Base-by-base conservation (phyloP, 2,329 filamentous ascomycete species). In the Fusarium subtropicale region DNA sequence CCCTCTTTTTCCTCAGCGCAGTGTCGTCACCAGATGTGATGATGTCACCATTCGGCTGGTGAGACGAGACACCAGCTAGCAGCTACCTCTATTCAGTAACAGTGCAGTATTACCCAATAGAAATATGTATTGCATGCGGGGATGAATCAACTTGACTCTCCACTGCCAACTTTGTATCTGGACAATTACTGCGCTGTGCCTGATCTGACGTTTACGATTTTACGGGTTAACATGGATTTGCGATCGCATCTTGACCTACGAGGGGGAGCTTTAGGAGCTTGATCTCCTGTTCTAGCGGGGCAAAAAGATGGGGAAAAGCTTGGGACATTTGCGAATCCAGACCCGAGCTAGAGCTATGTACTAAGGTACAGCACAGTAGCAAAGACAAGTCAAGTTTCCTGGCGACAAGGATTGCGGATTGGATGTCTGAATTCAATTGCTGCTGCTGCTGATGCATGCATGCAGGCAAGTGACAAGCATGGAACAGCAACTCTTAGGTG, bases 41-140 rank as follows among this genome's bases (percentile, higher is more conserved):
- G 80, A 81, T 80, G 80, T 81, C 80, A 81, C 78, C 77, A 81
- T 76, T 74, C 34, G 48, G 24, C n/a, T 71, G 59, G 60, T 70
- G 61, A 64, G 71, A 71, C 65, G 48, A 51, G 48, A 39, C 48
- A 51, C 24, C 48, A 51, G 48, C 47, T 51, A 51, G 7, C 7
- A 44, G 10, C 16, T 44, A 31, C 24, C 22, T 36, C 46, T 48
- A 44, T 44, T 44, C 22, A 44, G 31, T 39, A 39, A 39, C 36
- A 22, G 36, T 22, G 20, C n/a, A 36, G 34, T 36, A 36, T 50
- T 28, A 28, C 22, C 48, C 48, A 51, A 51, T 51, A 39, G n/a
- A 39, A 51, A 39, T 28, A 30, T 28, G 16, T n/a, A 24, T 51
- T 24, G 24, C 11, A 13, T 68, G 60, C 51, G 60, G 66, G 47